Conservation (phyloP, 179 eudicot genomes). For the Corrigiola litoralis region DNA sequence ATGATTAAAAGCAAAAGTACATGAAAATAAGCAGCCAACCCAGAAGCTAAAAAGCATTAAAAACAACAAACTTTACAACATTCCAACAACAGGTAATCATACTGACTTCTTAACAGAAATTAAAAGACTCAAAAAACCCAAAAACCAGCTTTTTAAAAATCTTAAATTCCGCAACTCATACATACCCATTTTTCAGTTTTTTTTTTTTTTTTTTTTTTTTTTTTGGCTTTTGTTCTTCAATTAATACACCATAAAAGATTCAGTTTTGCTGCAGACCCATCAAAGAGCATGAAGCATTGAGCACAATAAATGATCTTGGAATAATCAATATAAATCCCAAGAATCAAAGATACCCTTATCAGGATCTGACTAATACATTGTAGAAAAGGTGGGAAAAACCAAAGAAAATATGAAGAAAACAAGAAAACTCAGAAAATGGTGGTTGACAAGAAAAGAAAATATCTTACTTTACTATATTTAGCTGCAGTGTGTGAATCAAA, state of each 20-base stretch:
- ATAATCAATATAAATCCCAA: not conserved
- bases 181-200: slow-evolving; percentile 3
- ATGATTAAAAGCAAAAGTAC: slow-evolving; percentile 15
- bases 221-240: not conserved
- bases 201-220: not conserved
- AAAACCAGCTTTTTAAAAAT: not conserved
- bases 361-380: not conserved
- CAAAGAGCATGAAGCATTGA: not conserved
- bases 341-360: not conserved
- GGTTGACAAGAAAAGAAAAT: not conserved
- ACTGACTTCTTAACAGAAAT: too few species aligned
- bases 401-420: not conserved
- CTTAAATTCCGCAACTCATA: not conserved
- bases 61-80: not conserved
- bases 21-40: not conserved
- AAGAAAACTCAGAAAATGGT: not conserved
- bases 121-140: not conserved
- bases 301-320: not conserved
- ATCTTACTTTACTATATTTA: slow-evolving; percentile 1
- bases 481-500: not conserved
- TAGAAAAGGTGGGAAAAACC: slow-evolving; percentile 2
- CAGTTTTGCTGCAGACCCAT: slow-evolving; percentile 2
- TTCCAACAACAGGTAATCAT: too few species aligned
- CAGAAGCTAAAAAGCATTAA: not conserved
- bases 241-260: not conserved